phyloP scores from a whole-genome alignment of 352 stramenopile species.

The Pythium rishiriense region DNA sequence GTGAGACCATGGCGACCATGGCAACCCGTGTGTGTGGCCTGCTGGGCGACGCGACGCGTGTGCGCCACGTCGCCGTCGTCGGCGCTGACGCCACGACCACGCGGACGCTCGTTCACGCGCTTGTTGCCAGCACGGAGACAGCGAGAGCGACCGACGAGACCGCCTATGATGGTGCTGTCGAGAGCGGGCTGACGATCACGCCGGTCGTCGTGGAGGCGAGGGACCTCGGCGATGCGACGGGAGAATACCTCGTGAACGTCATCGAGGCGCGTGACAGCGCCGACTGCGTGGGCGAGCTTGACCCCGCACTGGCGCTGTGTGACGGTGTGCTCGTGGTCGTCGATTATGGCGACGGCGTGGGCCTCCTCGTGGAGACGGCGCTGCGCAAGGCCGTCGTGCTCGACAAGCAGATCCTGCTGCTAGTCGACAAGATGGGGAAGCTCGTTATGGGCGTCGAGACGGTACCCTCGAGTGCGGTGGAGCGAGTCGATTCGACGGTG shows the following conservation, averaged over 20 bases:
- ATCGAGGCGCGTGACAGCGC: background rate
- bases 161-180: background rate
- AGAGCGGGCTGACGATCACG: background rate
- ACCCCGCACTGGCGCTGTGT: conserved; percentile 5
- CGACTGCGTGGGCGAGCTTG: background rate
- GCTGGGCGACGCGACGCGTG: background rate
- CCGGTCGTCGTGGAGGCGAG: background rate
- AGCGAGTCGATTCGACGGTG: background rate
- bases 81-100: background rate
- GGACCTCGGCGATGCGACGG: background rate
- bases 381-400: background rate
- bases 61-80: conserved; percentile 15
- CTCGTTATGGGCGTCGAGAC: background rate
- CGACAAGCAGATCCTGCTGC: background rate
- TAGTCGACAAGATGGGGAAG: conserved; percentile 4
- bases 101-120: background rate
- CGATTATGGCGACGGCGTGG: background rate
- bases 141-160: background rate
- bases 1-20: too few relatives aligned
- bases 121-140: background rate
- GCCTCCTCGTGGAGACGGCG: conserved; percentile 3
- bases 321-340: conserved; percentile 6
- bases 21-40: background rate
- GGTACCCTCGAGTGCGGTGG: background rate
- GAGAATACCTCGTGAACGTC: background rate